Conservation (phyloP, 2,329 filamentous ascomycete species). For the Stagonosporopsis tanaceti region DNA sequence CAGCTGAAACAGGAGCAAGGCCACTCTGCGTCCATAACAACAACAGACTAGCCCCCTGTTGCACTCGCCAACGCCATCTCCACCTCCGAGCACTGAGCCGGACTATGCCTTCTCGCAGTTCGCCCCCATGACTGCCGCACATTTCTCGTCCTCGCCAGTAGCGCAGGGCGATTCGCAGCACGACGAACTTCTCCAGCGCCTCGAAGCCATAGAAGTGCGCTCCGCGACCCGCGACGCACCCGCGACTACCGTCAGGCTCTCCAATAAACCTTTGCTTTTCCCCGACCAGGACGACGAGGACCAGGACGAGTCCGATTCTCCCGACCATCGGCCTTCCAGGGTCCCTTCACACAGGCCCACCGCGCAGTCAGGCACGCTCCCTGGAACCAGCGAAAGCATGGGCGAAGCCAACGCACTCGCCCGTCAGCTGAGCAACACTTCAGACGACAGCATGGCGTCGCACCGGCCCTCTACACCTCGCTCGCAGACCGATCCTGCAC, state of each 20-base stretch:
- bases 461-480: slow-evolving; percentile 47
- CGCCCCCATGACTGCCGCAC: slow-evolving; percentile 40
- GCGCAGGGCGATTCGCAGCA: slow-evolving; percentile 20
- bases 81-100: slow-evolving; percentile 20
- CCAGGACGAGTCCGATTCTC: slow-evolving; percentile 9
- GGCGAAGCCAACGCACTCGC: slow-evolving; percentile 31
- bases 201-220: slow-evolving; percentile 32
- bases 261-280: slow-evolving; percentile 11
- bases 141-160: slow-evolving; percentile 26
- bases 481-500: slow-evolving; percentile 50
- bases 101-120: slow-evolving; percentile 41
- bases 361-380: slow-evolving; percentile 12
- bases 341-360: slow-evolving; percentile 1
- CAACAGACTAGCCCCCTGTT: slow-evolving; percentile 24
- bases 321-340: not conserved
- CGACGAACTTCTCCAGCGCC: slow-evolving; percentile 30
- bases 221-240: slow-evolving; percentile 18
- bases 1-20: slow-evolving; percentile 48
- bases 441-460: slow-evolving; percentile 31
- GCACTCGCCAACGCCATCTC: slow-evolving; percentile 29
- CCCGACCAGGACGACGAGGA: slow-evolving; percentile 5
- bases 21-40: slow-evolving; percentile 36
- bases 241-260: slow-evolving; percentile 15
- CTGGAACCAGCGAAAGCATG: slow-evolving; percentile 28
- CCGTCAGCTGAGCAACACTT: slow-evolving; percentile 37